Evolutionary conservation across 2,329 filamentous ascomycete genomes (phyloP), one percentile per base, ranked within the genome.

Genomic region (Samsoniella hepiali): DNA sequence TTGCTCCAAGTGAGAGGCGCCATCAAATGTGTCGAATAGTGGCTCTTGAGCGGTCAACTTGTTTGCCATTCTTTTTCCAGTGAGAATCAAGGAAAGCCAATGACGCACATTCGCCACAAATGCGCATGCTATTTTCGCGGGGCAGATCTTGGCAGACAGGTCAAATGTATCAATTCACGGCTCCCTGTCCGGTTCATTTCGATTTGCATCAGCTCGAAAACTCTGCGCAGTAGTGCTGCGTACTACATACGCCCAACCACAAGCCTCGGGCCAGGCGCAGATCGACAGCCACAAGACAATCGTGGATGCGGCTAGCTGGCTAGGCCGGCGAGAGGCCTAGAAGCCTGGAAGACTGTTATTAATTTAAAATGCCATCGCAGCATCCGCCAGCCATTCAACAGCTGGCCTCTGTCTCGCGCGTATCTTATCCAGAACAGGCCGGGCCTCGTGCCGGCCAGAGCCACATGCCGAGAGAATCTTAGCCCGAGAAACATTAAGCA

Each of bases 241-340:
- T 40, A 50, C 51, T 3, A 13, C 17, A 27, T 53, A 15, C 34
- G 45, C 29, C n/a, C 32, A 38, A 10, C 32, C 51, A 31, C n/a
- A 47, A 13, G 47, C n/a, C 38, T 53, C 38, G 49, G 49, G 49
- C 58, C 47, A 34, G 22, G 29, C 22, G 36, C 40, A 61, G 58
- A 54, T 61, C 58, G 58, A 54, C 36, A 61, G 58, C 58, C 58
- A 54, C 58, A 13, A 44, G n/a, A 45, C 36, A 54, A 45, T 42
- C 57, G 29, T 38, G 57, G 32, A 51, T 34, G 32, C 31, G 58
- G 58, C 58, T 50, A 49, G 58, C 27, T 62, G 49, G 29, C 38
- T 11, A 45, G 31, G 3, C 7, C 22, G 22, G 22, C 22, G 22
- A 17, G 31, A 34, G 55, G 31, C 40, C 40, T 29, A 47, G 17